Percentiles rank a stretch among this genome's conserved stretches.
These are phyloP conservation scores for Neurospora sp. DNA, from an alignment of 495 filamentous ascomycete genomes.

Conservation along the genomic window DNA sequence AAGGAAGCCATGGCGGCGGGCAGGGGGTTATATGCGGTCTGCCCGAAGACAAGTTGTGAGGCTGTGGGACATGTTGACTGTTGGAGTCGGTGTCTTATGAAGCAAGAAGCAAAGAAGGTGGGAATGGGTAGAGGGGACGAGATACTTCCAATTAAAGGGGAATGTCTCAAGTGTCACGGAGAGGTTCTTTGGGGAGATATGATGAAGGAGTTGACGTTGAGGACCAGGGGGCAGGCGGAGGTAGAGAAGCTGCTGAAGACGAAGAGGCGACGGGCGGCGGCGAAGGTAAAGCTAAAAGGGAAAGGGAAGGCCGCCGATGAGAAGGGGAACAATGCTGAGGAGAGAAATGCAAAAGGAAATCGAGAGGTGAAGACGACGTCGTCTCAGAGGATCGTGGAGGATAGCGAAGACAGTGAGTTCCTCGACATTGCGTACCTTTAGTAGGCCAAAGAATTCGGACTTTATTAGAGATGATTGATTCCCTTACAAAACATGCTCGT, in stretches of 20 bases:
- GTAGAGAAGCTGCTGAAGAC: conserved; percentile 53
- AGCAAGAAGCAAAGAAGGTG: conserved; percentile 6
- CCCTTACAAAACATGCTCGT: not conserved
- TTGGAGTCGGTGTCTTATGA: conserved; percentile 57
- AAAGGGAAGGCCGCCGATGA: not conserved
- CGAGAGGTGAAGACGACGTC: not conserved
- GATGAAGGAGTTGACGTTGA: conserved; percentile 69
- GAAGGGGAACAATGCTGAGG: not conserved
- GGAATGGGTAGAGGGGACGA: conserved; percentile 20
- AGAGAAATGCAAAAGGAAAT: not conserved
- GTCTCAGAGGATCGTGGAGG: not conserved
- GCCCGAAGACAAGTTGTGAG: conserved; percentile 55
- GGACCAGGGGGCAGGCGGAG: conserved; percentile 56
- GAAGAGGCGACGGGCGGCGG: conserved; percentile 24
- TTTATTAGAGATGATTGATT: not conserved
- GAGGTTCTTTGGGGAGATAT: conserved; percentile 63
- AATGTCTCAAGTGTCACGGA: conserved; percentile 60
- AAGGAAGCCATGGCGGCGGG: conserved; percentile 32
- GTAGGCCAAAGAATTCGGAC: not conserved
- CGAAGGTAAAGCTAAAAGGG: conserved; percentile 6
- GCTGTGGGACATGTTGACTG: conserved; percentile 66
- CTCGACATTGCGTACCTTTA: not conserved
- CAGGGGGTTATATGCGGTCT: conserved; percentile 53
- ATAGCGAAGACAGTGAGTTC: not conserved
- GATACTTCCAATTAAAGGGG: conserved; percentile 58